Percentiles rank a stretch among this genome's conserved stretches.
Evolutionary conservation across 768 basidiomycete genomes (phyloP).

Genomic region (Russula lepida): DNA sequence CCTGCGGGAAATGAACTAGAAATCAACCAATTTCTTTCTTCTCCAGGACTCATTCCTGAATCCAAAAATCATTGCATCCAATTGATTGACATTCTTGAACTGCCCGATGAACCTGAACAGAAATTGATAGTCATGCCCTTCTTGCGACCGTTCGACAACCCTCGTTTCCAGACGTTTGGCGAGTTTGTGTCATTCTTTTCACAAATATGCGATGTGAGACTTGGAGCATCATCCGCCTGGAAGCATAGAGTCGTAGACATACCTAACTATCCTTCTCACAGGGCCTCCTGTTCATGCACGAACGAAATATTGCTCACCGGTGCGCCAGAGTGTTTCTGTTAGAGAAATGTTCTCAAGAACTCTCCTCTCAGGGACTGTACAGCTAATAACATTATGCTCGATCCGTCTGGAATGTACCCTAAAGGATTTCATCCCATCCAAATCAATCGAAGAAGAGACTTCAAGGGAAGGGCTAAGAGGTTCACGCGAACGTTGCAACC

Average conservation of each 20-base stretch:
- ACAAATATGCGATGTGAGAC: slow-evolving; percentile 8
- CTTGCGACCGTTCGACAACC: slow-evolving; percentile 11
- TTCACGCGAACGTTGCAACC: slow-evolving; percentile 28
- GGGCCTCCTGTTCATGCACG: slow-evolving; percentile 25
- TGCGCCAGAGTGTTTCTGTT: slow-evolving; percentile 21
- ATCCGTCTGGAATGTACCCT: slow-evolving; percentile 24
- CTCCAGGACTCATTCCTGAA: not conserved
- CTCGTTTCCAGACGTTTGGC: slow-evolving; percentile 15
- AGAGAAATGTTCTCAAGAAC: not conserved
- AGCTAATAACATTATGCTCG: slow-evolving; percentile 25
- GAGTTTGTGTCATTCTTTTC: slow-evolving; percentile 20
- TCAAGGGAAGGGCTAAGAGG: slow-evolving; percentile 21
- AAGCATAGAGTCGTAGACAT: not conserved
- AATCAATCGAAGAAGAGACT: slow-evolving; percentile 19
- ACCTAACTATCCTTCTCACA: not conserved
- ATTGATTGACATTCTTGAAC: slow-evolving; percentile 6
- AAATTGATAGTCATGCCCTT: slow-evolving; percentile 18
- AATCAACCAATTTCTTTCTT: not conserved
- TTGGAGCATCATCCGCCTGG: not conserved
- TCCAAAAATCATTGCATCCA: slow-evolving; percentile 15
- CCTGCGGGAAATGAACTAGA: not conserved
- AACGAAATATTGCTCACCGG: slow-evolving; percentile 24
- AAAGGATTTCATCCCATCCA: slow-evolving; percentile 25
- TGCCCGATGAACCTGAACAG: not conserved
- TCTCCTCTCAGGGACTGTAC: slow-evolving; percentile 7